phyloP scores from a whole-genome alignment of 179 eudicot species.

The Gypsophila paniculata region DNA sequence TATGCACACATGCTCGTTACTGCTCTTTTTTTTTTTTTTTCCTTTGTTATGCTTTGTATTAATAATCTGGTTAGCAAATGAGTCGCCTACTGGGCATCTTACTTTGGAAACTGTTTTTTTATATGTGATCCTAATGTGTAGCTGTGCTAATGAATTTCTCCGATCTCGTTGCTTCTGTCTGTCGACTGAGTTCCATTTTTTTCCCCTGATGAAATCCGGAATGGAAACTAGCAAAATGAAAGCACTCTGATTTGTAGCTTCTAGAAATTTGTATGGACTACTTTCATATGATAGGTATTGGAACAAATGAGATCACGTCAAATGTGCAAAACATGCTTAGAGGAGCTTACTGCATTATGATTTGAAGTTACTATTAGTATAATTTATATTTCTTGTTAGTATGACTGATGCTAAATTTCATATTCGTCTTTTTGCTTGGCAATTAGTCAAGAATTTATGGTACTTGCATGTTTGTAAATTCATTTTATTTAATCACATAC shows the following conservation, averaged over 20 bases:
- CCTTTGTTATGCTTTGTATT: neutral
- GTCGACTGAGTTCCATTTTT: neutral
- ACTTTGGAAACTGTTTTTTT: neutral
- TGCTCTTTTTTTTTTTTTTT: conserved; percentile 2
- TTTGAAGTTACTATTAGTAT: too few relatives aligned
- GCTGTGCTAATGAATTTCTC: neutral
- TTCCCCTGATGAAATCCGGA: neutral
- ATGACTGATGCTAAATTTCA: too few relatives aligned
- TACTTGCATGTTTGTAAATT: too few relatives aligned
- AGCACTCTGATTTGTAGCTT: neutral
- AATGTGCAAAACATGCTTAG: neutral
- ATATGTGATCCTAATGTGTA: neutral
- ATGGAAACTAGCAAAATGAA: neutral
- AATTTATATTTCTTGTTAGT: too few relatives aligned
- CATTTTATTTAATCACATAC: too few relatives aligned
- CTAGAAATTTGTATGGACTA: neutral
- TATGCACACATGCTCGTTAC: neutral
- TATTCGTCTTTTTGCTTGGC: too few relatives aligned
- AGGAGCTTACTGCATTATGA: too few relatives aligned
- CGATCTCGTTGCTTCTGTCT: neutral
- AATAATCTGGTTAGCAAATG: neutral
- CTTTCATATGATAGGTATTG: neutral
- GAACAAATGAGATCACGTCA: neutral
- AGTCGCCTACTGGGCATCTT: neutral
- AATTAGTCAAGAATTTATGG: too few relatives aligned